phyloP scores from a whole-genome alignment of 352 stramenopile genomes.

The Globisporangium barbulae region DNA sequence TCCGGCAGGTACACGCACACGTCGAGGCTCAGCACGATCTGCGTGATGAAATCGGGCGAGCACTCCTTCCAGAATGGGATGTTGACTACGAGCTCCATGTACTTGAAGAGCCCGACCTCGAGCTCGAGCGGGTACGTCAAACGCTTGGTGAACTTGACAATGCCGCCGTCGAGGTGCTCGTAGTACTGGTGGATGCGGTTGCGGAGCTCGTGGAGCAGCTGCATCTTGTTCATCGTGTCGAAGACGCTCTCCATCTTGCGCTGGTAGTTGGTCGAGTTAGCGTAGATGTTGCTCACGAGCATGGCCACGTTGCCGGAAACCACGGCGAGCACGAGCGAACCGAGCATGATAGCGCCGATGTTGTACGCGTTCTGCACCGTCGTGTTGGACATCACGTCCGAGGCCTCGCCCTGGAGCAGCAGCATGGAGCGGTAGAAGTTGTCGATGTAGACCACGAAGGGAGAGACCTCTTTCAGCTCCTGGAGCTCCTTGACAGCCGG shows the following conservation, averaged over 20 bases:
- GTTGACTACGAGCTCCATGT: slow-evolving; percentile 60
- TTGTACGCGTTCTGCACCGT: slow-evolving; percentile 35
- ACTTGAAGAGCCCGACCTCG: slow-evolving; percentile 58
- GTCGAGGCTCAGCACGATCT: slow-evolving; percentile 48
- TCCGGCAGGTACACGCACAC: slow-evolving; percentile 71
- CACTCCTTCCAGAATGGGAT: slow-evolving; percentile 55
- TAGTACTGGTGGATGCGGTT: slow-evolving; percentile 45
- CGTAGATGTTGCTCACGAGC: slow-evolving; percentile 55
- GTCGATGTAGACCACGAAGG: not conserved
- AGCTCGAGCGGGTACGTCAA: slow-evolving; percentile 51
- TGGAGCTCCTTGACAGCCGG: not conserved
- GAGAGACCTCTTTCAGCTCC: slow-evolving; percentile 4
- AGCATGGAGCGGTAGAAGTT: slow-evolving; percentile 15
- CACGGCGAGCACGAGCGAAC: slow-evolving; percentile 45
- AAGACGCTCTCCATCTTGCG: slow-evolving; percentile 11
- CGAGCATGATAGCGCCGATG: slow-evolving; percentile 35
- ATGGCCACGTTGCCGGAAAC: slow-evolving; percentile 61
- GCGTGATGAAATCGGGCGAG: slow-evolving; percentile 61
- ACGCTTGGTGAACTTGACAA: slow-evolving; percentile 46
- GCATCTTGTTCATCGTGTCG: slow-evolving; percentile 13
- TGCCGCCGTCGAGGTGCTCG: slow-evolving; percentile 53
- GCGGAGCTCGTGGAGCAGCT: not conserved
- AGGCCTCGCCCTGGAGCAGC: slow-evolving; percentile 10
- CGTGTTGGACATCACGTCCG: slow-evolving; percentile 3
- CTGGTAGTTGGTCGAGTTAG: slow-evolving; percentile 46